Percentiles rank a stretch among this genome's conserved stretches.
Evolutionary conservation across 2,329 filamentous ascomycete genomes (phyloP).

Genomic region (Cladophialophora carrionii): DNA sequence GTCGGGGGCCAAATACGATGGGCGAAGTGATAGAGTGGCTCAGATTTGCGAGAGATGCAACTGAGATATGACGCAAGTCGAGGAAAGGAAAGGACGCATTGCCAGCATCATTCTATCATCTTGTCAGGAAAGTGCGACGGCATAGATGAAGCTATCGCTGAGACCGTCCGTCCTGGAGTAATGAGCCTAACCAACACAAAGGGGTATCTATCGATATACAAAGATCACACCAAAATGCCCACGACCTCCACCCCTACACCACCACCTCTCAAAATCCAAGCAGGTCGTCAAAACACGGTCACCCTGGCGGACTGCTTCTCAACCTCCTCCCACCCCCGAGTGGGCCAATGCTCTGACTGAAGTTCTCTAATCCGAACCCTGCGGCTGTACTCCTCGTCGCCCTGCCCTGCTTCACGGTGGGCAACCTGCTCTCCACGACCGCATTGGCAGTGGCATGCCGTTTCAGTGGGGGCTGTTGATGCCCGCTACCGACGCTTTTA

Average conservation of each 20-base stretch:
- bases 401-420: slow-evolving; percentile 22
- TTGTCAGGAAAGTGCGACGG: background rate
- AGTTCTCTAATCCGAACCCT: slow-evolving; percentile 29
- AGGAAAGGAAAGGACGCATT: background rate
- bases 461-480: slow-evolving; percentile 32
- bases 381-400: slow-evolving; percentile 25
- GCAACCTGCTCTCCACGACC: slow-evolving; percentile 32
- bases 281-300: background rate
- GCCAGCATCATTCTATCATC: background rate
- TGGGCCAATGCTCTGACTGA: slow-evolving; percentile 40
- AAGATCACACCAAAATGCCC: background rate
- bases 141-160: background rate
- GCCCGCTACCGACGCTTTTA: slow-evolving; percentile 31
- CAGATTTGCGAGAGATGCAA: background rate
- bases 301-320: slow-evolving; percentile 43
- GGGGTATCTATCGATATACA: slow-evolving; percentile 14
- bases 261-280: background rate
- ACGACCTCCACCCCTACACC: background rate
- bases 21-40: too few relatives aligned
- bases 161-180: background rate
- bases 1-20: background rate
- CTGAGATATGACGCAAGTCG: background rate
- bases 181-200: background rate
- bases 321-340: slow-evolving; percentile 42
- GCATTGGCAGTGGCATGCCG: slow-evolving; percentile 34